Evolutionary conservation across 768 basidiomycete genomes (phyloP), one percentile per base, ranked within the genome.

Genomic region (Phlegmacium glaucopus): DNA sequence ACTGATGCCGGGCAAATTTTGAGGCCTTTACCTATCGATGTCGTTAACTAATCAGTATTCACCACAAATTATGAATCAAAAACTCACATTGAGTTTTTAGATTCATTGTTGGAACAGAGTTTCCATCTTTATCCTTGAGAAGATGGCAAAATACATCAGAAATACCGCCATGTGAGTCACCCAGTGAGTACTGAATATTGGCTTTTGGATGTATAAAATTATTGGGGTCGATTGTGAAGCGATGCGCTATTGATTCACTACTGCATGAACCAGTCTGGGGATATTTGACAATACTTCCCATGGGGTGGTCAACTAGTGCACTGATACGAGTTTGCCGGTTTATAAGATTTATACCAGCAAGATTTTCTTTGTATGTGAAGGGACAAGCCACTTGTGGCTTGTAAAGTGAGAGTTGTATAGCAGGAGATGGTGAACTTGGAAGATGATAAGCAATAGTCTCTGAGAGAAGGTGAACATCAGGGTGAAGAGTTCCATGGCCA

Each of bases 21-120:
- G 11, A 43, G 22, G 4, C 48, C 48, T 44, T 49, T 43, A 36
- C 41, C 41, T 49, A n/a, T n/a, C n/a, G n/a, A n/a, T n/a, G n/a
- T n/a, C n/a, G n/a, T n/a, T n/a, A n/a, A n/a, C n/a, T n/a, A n/a
- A n/a, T n/a, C n/a, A n/a, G n/a, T n/a, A n/a, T n/a, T n/a, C n/a
- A n/a, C n/a, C n/a, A n/a, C 13, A 15, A 30, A 34, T 7, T 5
- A 4, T 9, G 30, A 6, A 32, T 13, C 16, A 9, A 32, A 32
- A 26, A 44, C 34, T 13, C 22, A 44, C 42, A 49, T 9, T 40
- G 12, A 18, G 16, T 44, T 26, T 43, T 34, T 27, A 15, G 13
- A 8, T 44, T 35, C 1, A 35, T 36, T 15, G 29, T 43, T 4
- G 6, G 6, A 9, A 49, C 41, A 9, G 6, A 4, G n/a, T 16